Percentiles rank a stretch among this genome's conserved stretches.
phyloP scores from a whole-genome alignment of 2,329 filamentous ascomycete genomes.

The Ustulina deusta region DNA sequence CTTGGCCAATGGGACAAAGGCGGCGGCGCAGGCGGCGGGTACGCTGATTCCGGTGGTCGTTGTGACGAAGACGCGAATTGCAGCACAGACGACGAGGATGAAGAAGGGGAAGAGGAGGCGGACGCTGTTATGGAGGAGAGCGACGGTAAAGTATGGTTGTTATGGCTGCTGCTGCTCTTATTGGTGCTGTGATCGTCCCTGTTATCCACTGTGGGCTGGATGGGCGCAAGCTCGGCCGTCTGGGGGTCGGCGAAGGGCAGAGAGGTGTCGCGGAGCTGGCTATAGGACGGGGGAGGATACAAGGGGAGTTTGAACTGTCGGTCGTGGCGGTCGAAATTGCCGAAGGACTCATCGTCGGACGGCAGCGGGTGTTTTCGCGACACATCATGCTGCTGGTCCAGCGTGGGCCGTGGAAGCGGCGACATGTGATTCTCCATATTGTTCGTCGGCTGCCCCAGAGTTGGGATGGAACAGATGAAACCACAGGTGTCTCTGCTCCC shows the following conservation, averaged over 20 bases:
- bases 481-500: constrained; percentile 33
- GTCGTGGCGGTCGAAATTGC: constrained; percentile 47
- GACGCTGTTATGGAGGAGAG: constrained; percentile 56
- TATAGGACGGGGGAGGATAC: constrained; percentile 55
- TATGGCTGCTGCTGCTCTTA: constrained; percentile 25
- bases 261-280: constrained; percentile 52
- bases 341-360: constrained; percentile 34
- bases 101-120: constrained; percentile 41
- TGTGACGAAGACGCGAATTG: constrained; percentile 40
- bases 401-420: constrained; percentile 53
- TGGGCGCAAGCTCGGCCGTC: constrained; percentile 58
- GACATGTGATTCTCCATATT: constrained; percentile 59
- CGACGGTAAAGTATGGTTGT: constrained; percentile 55
- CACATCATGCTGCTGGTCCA: constrained; percentile 44
- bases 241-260: constrained; percentile 52
- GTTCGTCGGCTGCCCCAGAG: constrained; percentile 54
- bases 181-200: constrained; percentile 39
- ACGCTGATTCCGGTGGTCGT: constrained; percentile 45
- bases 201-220: constrained; percentile 51
- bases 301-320: constrained; percentile 51
- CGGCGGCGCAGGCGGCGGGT: constrained; percentile 46
- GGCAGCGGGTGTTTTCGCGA: constrained; percentile 44
- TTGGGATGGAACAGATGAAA: constrained; percentile 16
- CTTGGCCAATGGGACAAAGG: constrained; percentile 59
- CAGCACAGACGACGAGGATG: constrained; percentile 41